Conservation (phyloP, 1,284 basidiomycete species). For the Rhodotorula sp. region DNA sequence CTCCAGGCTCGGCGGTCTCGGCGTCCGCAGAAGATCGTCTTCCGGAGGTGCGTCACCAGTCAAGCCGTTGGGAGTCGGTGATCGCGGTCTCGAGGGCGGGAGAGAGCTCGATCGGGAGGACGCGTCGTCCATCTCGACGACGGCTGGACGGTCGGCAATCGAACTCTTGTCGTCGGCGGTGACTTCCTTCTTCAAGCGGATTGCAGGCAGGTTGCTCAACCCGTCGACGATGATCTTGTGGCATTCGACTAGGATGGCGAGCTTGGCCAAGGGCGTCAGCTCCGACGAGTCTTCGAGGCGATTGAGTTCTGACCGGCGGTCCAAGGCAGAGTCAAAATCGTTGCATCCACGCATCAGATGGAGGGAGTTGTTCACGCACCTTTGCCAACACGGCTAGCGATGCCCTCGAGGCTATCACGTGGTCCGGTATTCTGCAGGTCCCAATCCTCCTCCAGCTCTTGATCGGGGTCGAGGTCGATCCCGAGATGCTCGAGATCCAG, state of each 20-base stretch:
- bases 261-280: conserved; percentile 72
- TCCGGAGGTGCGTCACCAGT: conserved; percentile 2
- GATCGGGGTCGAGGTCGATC: conserved; percentile 59
- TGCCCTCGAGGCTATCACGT: conserved; percentile 59
- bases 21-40: conserved; percentile 23
- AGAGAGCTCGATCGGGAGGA: conserved; percentile 17
- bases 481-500: conserved; percentile 82
- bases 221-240: conserved; percentile 78
- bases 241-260: conserved; percentile 70
- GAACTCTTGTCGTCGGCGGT: conserved; percentile 9
- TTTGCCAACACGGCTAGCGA: conserved; percentile 71
- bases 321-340: conserved; percentile 13
- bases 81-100: conserved; percentile 21
- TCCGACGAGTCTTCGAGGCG: conserved; percentile 58
- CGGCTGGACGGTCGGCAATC: background rate
- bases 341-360: background rate
- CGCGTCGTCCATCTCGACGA: conserved; percentile 46
- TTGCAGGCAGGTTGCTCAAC: conserved; percentile 43
- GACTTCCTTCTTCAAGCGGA: conserved; percentile 45
- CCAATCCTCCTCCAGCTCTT: conserved; percentile 28
- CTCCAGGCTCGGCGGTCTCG: background rate
- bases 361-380: conserved; percentile 55
- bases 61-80: background rate
- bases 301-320: conserved; percentile 59
- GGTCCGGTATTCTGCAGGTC: conserved; percentile 53